phyloP scores from a whole-genome alignment of 2,329 filamentous ascomycete genomes.

The Exophiala dermatitidis region DNA sequence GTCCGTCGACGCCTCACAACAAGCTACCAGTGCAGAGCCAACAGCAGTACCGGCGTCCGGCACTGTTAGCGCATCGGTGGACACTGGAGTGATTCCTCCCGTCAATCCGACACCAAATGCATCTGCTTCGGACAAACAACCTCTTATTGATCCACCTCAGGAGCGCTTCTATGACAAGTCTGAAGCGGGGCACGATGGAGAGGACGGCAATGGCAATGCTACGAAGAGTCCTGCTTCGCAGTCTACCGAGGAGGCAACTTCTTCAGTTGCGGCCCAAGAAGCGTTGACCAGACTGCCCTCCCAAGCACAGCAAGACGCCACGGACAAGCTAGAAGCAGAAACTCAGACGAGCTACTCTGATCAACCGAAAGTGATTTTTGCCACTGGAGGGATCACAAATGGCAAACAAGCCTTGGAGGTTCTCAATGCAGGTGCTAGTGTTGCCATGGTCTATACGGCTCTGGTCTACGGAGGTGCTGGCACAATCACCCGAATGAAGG shows the following conservation, averaged over 20 bases:
- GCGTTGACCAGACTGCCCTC: constrained; percentile 19
- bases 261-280: constrained; percentile 15
- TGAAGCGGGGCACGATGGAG: constrained; percentile 9
- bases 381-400: constrained; percentile 85
- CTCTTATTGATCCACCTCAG: constrained; percentile 15
- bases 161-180: constrained; percentile 17
- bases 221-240: not conserved
- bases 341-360: constrained; percentile 8
- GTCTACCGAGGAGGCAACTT: constrained; percentile 6
- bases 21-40: not conserved
- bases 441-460: constrained; percentile 86
- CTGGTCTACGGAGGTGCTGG: constrained; percentile 57
- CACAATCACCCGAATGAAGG: constrained; percentile 50
- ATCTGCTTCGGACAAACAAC: constrained; percentile 15
- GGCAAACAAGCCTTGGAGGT: constrained; percentile 75
- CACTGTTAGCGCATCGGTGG: constrained; percentile 10
- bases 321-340: constrained; percentile 8
- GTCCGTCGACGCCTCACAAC: too few relatives aligned
- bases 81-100: constrained; percentile 14
- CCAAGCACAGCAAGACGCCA: constrained; percentile 12
- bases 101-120: constrained; percentile 5
- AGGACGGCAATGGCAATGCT: not conserved
- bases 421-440: constrained; percentile 79
- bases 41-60: not conserved
- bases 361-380: constrained; percentile 71